Evolutionary conservation across 768 basidiomycete species (phyloP), one percentile per base, ranked within the genome.

Genomic region (Collybia nuda): DNA sequence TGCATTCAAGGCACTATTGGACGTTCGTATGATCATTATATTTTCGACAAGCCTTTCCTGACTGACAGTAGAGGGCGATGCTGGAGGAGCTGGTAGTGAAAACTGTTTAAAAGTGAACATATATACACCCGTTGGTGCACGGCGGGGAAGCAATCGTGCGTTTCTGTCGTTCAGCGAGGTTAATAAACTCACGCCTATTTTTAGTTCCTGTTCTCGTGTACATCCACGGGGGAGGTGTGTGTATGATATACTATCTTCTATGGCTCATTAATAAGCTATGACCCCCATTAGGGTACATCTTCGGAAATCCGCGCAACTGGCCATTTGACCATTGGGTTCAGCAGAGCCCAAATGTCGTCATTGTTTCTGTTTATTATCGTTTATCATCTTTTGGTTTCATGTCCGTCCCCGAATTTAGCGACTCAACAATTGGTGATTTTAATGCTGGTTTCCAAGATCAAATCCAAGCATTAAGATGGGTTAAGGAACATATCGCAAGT

Each of bases 101-200:
- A 84, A 86, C 54, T 86, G 83, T 54, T 63, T 86, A 28, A 85
- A 85, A 42, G 67, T 85, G n/a, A 84, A 86, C 59, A 72, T 87
- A 11, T 86, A 85, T 50, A 65, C 80, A 8, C 84, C 85, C 2
- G 65, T 69, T 5, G 72, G 73, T 6, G 73, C 76, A 2, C 77
- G 72, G 28, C 56, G 63, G 21, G 69, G 74, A 1, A 77, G 76
- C 52, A 74, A 79, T 26, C 56, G 82, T 83, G 52, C 56, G 80
- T 57, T 21, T 7, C 42, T 47, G 42, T 28, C 19, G 15, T 19
- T 47, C 19, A 5, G 22, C 7, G 6, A n/a, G 32, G 6, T 32
- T 15, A 12, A 3, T 21, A 21, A n/a, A 32, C 15, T 5, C 14
- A 15, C 43, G 4, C 28, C 23, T 35, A 23, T 44, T 15, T 17